These are phyloP conservation scores for Xylaria telfairii DNA, from an alignment of 495 filamentous ascomycete genomes.

Conservation along the genomic window DNA sequence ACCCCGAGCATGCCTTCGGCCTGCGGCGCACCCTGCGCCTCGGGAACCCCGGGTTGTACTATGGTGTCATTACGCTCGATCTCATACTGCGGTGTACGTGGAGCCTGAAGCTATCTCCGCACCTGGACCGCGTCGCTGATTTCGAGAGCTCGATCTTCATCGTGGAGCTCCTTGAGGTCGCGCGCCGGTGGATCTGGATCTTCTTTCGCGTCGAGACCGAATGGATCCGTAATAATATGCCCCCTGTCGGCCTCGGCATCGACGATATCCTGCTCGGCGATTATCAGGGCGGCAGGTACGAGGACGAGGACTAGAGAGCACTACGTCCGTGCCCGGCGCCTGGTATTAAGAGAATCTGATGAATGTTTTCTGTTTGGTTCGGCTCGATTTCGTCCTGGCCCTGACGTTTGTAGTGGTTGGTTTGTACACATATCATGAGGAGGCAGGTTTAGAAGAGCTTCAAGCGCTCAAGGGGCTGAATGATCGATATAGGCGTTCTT, in stretches of 20 bases:
- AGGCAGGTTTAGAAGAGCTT: slow-evolving; percentile 5
- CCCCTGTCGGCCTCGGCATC: slow-evolving; percentile 39
- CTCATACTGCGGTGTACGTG: slow-evolving; percentile 85
- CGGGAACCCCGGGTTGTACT: slow-evolving; percentile 72
- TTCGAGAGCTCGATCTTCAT: slow-evolving; percentile 83
- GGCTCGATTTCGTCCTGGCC: not conserved
- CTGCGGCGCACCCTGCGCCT: slow-evolving; percentile 77
- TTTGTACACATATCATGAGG: slow-evolving; percentile 22
- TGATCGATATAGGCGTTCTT: slow-evolving; percentile 15
- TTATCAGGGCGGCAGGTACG: slow-evolving; percentile 48
- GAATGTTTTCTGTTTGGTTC: not conserved
- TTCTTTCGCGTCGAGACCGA: slow-evolving; percentile 95
- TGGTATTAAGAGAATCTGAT: not conserved
- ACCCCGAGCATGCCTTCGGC: slow-evolving; percentile 74
- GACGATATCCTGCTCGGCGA: slow-evolving; percentile 55
- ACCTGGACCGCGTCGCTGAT: slow-evolving; percentile 80
- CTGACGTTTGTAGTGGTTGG: not conserved
- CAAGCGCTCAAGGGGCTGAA: not conserved
- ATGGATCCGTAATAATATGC: slow-evolving; percentile 64
- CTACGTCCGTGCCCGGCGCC: not conserved
- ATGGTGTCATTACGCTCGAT: slow-evolving; percentile 79
- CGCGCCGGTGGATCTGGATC: slow-evolving; percentile 93
- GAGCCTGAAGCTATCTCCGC: slow-evolving; percentile 81
- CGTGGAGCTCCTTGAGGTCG: slow-evolving; percentile 85
- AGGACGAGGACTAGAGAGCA: slow-evolving; percentile 47